These are phyloP conservation scores for Fraxinus angustifolia DNA, from an alignment of 305 asterid species.

Conservation along the genomic window DNA sequence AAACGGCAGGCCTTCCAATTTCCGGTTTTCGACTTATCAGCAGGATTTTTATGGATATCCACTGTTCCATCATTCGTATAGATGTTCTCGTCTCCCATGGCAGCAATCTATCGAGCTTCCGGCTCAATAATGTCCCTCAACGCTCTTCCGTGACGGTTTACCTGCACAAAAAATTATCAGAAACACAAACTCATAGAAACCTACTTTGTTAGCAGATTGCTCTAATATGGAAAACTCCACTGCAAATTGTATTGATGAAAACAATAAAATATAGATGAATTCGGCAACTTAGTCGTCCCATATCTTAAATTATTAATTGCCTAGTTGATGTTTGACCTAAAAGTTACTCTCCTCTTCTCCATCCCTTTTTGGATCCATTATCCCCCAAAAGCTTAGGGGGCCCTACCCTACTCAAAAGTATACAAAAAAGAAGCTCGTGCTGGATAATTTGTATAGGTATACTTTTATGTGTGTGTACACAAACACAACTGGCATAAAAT, in stretches of 20 bases:
- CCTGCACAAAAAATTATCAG: background rate
- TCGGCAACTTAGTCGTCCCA: background rate
- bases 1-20: constrained; percentile 41
- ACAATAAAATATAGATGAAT: background rate
- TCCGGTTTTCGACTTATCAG: constrained; percentile 43
- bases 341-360: background rate
- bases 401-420: too few species aligned
- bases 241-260: background rate
- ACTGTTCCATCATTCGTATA: constrained; percentile 39
- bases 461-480: background rate
- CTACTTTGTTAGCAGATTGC: background rate
- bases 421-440: background rate
- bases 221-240: background rate
- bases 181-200: background rate
- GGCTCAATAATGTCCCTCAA: background rate
- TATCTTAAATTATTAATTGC: background rate
- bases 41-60: constrained; percentile 34
- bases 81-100: constrained; percentile 26
- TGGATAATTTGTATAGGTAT: too few species aligned
- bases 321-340: background rate
- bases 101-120: background rate
- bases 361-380: background rate
- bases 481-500: background rate
- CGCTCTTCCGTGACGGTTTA: background rate
- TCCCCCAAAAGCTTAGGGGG: background rate